phyloP scores from a whole-genome alignment of 495 filamentous ascomycete species.

The Aspergillus hancockii region DNA sequence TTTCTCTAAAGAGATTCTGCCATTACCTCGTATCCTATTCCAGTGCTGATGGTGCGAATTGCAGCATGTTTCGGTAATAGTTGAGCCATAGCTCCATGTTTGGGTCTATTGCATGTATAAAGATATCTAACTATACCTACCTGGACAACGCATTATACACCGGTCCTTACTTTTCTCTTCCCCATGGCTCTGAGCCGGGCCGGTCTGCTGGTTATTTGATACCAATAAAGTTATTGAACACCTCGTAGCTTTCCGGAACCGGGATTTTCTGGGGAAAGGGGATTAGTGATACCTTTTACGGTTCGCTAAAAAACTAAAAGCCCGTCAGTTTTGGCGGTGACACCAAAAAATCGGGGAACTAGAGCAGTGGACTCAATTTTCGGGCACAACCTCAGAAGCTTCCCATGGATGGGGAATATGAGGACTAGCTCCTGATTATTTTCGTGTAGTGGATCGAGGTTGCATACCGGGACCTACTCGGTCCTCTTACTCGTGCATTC shows the following conservation, averaged over 20 bases:
- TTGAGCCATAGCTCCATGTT: no score
- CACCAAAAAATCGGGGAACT: not conserved
- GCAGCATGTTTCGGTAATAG: not conserved
- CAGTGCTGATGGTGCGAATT: not conserved
- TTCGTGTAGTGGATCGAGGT: conserved; percentile 8
- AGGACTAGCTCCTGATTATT: conserved; percentile 6
- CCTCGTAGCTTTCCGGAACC: not conserved
- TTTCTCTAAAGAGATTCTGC: not conserved
- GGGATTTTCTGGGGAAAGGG: not conserved
- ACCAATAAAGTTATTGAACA: not conserved
- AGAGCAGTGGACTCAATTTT: not conserved
- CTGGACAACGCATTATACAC: no score
- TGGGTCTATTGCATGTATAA: no score
- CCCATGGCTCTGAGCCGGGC: not conserved
- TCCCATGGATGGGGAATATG: not conserved
- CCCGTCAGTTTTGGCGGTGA: not conserved
- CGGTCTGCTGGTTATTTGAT: not conserved
- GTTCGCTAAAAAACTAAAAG: not conserved
- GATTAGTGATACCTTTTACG: not conserved
- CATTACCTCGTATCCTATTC: not conserved
- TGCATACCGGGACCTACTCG: not conserved
- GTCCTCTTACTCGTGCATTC: conserved; percentile 2
- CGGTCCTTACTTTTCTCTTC: not conserved
- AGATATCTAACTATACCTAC: no score
- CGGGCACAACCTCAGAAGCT: not conserved